Evolutionary conservation across 2,329 filamentous ascomycete species (phyloP), one percentile per base, ranked within the genome.

Genomic region (Tympanopsis confertula): DNA sequence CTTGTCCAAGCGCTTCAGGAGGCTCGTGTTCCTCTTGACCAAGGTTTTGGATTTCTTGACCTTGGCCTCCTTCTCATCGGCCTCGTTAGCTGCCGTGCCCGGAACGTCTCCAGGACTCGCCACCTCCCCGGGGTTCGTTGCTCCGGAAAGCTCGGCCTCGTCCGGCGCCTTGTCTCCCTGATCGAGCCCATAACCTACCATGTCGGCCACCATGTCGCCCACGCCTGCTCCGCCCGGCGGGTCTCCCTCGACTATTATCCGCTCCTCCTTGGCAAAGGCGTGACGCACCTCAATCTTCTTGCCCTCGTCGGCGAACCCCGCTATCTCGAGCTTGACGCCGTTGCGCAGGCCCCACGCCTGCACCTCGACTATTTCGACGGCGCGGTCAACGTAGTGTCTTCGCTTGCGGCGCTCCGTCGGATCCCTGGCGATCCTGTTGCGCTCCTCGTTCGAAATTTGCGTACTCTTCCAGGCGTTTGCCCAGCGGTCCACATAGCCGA

Each of bases 401-500:
- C n/a, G 7, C 7, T n/a, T 7, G n/a, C 22, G 22, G 22, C 7
- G 22, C 7, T 10, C 22, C 22, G n/a, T n/a, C 22, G 22, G 22
- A 7, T 7, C 22, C 7, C 7, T n/a, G 7, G 22, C 22, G n/a
- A n/a, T n/a, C n/a, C n/a, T 94, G 14, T 71, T 75, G 19, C 74
- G 61, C 39, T 76, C 59, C 10, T 39, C 35, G 13, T 35, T 40
- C 5, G 39, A 38, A 47, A 47, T 50, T 19, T 41, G 36, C 10
- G 24, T n/a, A n/a, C 10, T 10, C 12, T 33, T 18, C 30, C 12
- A 12, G 10, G 14, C 5, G 13, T 36, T 75, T 2, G 84, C 73
- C 89, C 89, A 95, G 12, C 83, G 74, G 50, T 94, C 83, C 7
- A 95, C 85, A 53, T 98, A 98, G 20, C 71, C 69, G 14, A 98